These are phyloP conservation scores for Rhodotorula sp. DNA, from an alignment of 1,284 basidiomycete species.

Conservation along the genomic window DNA sequence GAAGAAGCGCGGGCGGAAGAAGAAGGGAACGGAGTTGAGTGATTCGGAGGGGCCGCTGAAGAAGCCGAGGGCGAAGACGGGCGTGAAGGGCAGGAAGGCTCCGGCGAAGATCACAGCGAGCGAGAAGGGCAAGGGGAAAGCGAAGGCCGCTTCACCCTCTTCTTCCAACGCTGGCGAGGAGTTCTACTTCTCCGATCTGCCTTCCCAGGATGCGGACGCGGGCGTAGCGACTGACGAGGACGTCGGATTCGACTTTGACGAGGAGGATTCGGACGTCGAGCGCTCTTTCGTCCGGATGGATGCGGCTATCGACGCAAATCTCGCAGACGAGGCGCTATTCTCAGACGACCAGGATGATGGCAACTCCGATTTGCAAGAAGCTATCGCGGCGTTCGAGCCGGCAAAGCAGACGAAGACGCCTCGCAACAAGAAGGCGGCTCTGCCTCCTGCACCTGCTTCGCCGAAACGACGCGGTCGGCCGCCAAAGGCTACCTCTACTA, in stretches of 20 bases:
- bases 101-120: conserved; percentile 26
- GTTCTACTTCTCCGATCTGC: conserved; percentile 28
- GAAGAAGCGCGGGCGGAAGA: conserved; percentile 3
- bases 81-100: conserved; percentile 28
- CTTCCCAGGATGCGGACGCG: background rate
- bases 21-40: conserved; percentile 22
- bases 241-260: background rate
- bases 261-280: conserved; percentile 14
- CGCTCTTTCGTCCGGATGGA: conserved; percentile 15
- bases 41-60: conserved; percentile 27
- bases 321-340: background rate
- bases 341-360: background rate
- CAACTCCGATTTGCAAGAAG: background rate
- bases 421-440: background rate
- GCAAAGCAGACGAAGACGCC: background rate
- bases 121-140: conserved; percentile 15
- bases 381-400: background rate
- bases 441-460: background rate
- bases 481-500: background rate
- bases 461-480: conserved; percentile 4
- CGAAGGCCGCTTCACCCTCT: conserved; percentile 28
- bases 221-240: background rate
- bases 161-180: conserved; percentile 28
- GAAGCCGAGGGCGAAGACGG: conserved; percentile 33
- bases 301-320: conserved; percentile 17